Evolutionary conservation across 331 rosid genomes (phyloP), one percentile per base, ranked within the genome.

Genomic region (Prunus yedoensis): DNA sequence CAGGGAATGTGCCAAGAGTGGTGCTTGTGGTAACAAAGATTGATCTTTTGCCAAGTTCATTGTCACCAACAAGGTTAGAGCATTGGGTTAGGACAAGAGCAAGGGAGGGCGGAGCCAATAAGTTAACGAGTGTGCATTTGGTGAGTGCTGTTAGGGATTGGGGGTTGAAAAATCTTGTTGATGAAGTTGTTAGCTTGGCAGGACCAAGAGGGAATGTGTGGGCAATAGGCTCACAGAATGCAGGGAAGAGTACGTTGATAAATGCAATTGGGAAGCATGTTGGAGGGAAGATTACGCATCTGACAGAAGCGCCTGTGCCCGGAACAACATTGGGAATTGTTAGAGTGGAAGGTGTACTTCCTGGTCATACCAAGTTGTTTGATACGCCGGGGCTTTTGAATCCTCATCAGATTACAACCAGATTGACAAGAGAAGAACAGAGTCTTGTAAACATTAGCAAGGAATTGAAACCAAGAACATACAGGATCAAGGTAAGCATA

Each of bases 171-270:
- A 89, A 81, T 67, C 86, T 94, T 49, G 90, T 92, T 71, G 95
- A 91, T 16, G 88, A 90, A 77, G 83, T 94, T 53, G 63, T 82
- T 45, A 77, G 41, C 28, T 84, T 94, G 83, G 97, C 86, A 3
- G 99, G 99, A 67, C 82, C 89, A 8, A 85, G 99, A 77, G 99
- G 99, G 63, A 89, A 88, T 69, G 95, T 92, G 71, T 94, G 99
- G 99, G 91, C 90, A 23, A 82, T 94, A 73, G 99, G 99, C 72
- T 93, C 99, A 0, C 99, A 94, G 70, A 94, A 94, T 80, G 99
- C 96, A 1, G 99, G 99, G 60, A 94, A 94, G 88, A 92, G 97
- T 73, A 94, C 99, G 1, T 70, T 92, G 74, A 89, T 94, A 57
- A 94, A 94, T 71, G 85, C 95, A 2, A 84, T 92, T 15, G 97